Conservation (phyloP, 129 eudicot genomes). For the Saussurea involucrata region DNA sequence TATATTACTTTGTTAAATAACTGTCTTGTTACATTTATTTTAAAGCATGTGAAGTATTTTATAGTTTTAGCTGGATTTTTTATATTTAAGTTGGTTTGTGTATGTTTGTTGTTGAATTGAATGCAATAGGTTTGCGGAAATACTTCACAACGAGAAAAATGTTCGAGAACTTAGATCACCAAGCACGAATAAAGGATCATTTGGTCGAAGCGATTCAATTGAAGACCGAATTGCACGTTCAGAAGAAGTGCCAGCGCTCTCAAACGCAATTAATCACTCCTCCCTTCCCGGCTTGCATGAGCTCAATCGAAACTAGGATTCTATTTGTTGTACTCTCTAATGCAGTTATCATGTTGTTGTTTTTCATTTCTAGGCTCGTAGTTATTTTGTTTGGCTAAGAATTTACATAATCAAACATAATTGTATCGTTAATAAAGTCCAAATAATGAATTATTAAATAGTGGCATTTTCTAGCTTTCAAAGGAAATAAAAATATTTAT, state of each 20-base stretch:
- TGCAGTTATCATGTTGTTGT: not conserved
- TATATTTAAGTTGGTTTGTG: not conserved
- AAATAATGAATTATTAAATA: not conserved
- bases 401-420: not conserved
- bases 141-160: slow-evolving; percentile 43
- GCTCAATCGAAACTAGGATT: slow-evolving; percentile 10
- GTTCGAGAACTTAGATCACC: slow-evolving; percentile 25
- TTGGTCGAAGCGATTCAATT: not conserved
- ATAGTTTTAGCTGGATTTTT: not conserved
- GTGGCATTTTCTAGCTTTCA: not conserved
- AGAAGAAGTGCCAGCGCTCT: not conserved
- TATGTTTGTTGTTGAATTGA: not conserved
- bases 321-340: not conserved
- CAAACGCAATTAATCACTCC: slow-evolving; percentile 17
- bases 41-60: not conserved
- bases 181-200: not conserved
- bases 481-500: not conserved
- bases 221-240: slow-evolving; percentile 7
- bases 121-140: slow-evolving; percentile 38
- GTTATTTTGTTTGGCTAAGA: not conserved
- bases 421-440: not conserved
- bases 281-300: slow-evolving; percentile 11
- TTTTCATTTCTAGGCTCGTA: not conserved
- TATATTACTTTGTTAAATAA: not conserved
- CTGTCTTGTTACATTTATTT: not conserved